Evolutionary conservation across 768 basidiomycete genomes (phyloP).

Genomic region (Boletus insuetus): DNA sequence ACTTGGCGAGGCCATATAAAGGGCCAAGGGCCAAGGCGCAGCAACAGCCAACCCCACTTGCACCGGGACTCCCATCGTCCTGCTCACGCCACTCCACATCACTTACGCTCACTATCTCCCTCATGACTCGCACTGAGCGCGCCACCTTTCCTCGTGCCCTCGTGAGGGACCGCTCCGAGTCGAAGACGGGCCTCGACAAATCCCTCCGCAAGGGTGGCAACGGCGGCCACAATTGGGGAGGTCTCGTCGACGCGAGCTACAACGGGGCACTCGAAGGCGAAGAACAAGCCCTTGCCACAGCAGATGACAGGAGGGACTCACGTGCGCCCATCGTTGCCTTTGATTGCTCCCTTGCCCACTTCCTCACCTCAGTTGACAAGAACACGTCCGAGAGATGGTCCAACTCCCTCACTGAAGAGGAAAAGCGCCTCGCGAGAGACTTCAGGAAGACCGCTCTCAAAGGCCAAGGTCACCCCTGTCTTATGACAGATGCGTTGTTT

Average conservation of each 20-base stretch:
- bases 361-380: slow-evolving; percentile 16
- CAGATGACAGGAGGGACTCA: slow-evolving; percentile 19
- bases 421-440: slow-evolving; percentile 58
- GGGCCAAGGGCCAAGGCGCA: too few species aligned
- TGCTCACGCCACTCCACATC: neutral
- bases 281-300: slow-evolving; percentile 42
- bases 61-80: neutral
- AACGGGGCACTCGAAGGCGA: slow-evolving; percentile 66
- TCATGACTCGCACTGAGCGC: slow-evolving; percentile 81
- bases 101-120: slow-evolving; percentile 7
- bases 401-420: slow-evolving; percentile 56
- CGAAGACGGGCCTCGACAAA: slow-evolving; percentile 72
- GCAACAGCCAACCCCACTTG: neutral
- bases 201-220: slow-evolving; percentile 75
- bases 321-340: slow-evolving; percentile 10
- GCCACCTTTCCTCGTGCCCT: slow-evolving; percentile 69
- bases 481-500: neutral
- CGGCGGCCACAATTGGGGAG: slow-evolving; percentile 87
- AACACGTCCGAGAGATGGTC: slow-evolving; percentile 37
- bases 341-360: slow-evolving; percentile 8
- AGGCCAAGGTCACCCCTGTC: slow-evolving; percentile 41
- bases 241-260: slow-evolving; percentile 57
- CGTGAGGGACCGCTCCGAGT: slow-evolving; percentile 73
- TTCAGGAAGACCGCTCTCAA: slow-evolving; percentile 76
- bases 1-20: slow-evolving; percentile 18